Evolutionary conservation across 2,329 filamentous ascomycete species (phyloP).

Genomic region (Aspergillus fischeri): DNA sequence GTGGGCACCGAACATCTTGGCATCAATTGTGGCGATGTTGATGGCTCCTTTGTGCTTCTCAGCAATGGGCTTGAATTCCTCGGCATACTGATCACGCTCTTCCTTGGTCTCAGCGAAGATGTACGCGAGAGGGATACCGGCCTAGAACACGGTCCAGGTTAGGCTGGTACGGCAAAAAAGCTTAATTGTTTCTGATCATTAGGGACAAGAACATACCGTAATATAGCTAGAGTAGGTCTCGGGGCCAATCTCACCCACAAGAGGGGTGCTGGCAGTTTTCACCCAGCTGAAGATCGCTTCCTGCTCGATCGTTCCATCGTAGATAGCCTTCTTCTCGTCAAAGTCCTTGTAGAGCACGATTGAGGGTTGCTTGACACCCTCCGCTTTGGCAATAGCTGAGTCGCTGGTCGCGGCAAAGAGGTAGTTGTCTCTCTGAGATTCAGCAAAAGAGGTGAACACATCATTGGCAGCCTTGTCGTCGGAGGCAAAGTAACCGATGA

Average conservation of each 20-base stretch:
- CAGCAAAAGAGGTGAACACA: conserved; percentile 70
- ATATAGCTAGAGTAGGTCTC: conserved; percentile 97
- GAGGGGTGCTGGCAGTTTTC: conserved; percentile 77
- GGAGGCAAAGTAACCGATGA: conserved; percentile 80
- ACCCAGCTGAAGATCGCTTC: conserved; percentile 79
- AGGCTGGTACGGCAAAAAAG: neutral
- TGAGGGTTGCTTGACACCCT: conserved; percentile 81
- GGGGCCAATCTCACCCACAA: conserved; percentile 93
- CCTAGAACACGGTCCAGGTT: conserved; percentile 35
- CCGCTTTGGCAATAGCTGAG: conserved; percentile 76
- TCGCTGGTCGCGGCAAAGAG: conserved; percentile 89
- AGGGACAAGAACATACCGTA: conserved; percentile 51
- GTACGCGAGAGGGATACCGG: conserved; percentile 90
- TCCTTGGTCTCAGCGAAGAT: conserved; percentile 92
- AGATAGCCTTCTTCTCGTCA: conserved; percentile 89
- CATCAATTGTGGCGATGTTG: conserved; percentile 98
- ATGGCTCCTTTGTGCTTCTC: conserved; percentile 89
- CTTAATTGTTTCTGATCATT: neutral
- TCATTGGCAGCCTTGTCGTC: conserved; percentile 82
- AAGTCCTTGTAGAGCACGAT: conserved; percentile 97
- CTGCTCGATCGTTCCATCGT: conserved; percentile 73
- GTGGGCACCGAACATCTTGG: conserved; percentile 89
- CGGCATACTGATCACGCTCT: conserved; percentile 75
- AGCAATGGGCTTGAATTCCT: conserved; percentile 77
- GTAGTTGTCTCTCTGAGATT: conserved; percentile 80